A percentile compares a stretch with the other conserved stretches of the same genome.
phyloP scores from a whole-genome alignment of 78 protist genomes.

The Protostelium mycophagum region DNA sequence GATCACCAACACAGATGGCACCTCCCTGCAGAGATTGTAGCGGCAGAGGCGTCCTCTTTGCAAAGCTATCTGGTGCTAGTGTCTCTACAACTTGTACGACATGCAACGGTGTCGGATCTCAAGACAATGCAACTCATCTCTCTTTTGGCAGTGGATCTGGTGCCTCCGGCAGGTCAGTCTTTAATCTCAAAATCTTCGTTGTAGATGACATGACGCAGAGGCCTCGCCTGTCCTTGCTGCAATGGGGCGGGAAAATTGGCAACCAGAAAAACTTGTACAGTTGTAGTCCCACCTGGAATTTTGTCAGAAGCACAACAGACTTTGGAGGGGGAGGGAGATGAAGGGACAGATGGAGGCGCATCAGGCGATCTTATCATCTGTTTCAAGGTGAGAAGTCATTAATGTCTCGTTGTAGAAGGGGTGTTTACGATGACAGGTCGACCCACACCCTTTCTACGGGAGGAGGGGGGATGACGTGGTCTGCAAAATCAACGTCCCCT shows the following conservation, averaged over 20 bases:
- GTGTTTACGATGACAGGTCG: too few species aligned
- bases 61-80: not conserved
- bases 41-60: not conserved
- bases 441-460: not conserved
- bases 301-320: conserved; percentile 4
- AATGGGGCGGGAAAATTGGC: not conserved
- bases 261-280: not conserved
- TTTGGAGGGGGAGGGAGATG: conserved; percentile 2
- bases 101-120: not conserved
- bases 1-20: not conserved
- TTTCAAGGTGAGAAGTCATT: conserved; percentile 26
- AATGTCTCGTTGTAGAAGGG: too few species aligned
- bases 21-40: not conserved
- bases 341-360: conserved; percentile 23
- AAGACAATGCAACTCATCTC: not conserved
- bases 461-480: not conserved
- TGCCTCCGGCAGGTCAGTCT: too few species aligned
- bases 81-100: not conserved
- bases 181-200: too few species aligned
- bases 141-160: not conserved
- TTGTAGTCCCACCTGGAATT: conserved; percentile 17
- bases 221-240: not conserved
- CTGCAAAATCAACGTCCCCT: not conserved
- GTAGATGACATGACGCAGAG: not conserved
- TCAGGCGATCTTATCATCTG: conserved; percentile 30